Evolutionary conservation across 2,329 filamentous ascomycete genomes (phyloP).

Genomic region (Cytospora chrysosperma): DNA sequence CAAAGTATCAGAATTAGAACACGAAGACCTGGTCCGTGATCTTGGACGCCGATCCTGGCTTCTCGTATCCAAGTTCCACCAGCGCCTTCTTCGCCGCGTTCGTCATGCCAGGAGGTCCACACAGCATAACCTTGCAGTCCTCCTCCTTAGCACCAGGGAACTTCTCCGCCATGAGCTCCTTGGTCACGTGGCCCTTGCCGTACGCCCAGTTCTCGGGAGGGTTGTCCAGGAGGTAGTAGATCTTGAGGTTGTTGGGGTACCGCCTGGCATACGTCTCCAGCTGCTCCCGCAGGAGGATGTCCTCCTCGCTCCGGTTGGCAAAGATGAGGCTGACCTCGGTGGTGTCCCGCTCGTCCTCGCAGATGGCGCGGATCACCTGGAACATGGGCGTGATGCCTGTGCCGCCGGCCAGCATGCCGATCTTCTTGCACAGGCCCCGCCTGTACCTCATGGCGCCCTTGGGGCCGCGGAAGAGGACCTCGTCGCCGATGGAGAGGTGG

Average conservation of each 20-base stretch:
- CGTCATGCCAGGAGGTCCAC: constrained; percentile 62
- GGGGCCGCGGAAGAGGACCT: constrained; percentile 53
- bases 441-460: constrained; percentile 56
- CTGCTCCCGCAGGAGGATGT: constrained; percentile 58
- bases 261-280: constrained; percentile 52
- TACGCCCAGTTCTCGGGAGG: constrained; percentile 47
- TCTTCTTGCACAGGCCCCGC: constrained; percentile 40
- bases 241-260: constrained; percentile 53
- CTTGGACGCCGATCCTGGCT: constrained; percentile 49
- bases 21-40: constrained; percentile 56
- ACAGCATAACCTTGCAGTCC: constrained; percentile 53
- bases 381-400: constrained; percentile 57
- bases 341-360: constrained; percentile 57
- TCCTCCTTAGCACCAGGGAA: constrained; percentile 47
- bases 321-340: constrained; percentile 59
- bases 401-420: constrained; percentile 57
- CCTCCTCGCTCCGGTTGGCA: constrained; percentile 56
- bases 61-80: constrained; percentile 48
- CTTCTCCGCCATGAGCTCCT: constrained; percentile 47
- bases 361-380: constrained; percentile 63
- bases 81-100: constrained; percentile 54
- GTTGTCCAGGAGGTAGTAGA: constrained; percentile 55
- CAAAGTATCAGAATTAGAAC: constrained; percentile 38
- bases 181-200: constrained; percentile 51
- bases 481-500: constrained; percentile 46